Evolutionary conservation across 257 asterid genomes (phyloP), one percentile per base, ranked within the genome.

Genomic region (Cruciata laevipes): DNA sequence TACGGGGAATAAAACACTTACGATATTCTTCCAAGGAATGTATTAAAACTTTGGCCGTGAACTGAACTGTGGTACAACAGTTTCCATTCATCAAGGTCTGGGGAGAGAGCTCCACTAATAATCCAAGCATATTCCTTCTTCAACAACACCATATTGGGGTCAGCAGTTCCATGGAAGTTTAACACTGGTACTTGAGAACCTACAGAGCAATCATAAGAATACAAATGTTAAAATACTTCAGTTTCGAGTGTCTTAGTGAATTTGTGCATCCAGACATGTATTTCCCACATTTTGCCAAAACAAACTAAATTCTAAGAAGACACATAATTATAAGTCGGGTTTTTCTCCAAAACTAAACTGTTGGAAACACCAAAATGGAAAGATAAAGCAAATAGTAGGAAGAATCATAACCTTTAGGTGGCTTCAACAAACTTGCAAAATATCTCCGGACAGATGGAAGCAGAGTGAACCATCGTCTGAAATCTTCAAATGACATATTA

Each of bases 101-200:
- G 81, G 62, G 89, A 76, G 70, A 93, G 80, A 53, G 95, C 96
- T 59, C 96, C 99, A 42, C 92, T 90, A 69, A 93, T 84, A 76
- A 81, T 86, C 97, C 99, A 93, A 73, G 96, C 96, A 76, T 88
- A 86, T 84, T 85, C 95, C 75, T 83, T 83, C 77, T 81, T 86
- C 71, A 93, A 71, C 86, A 93, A 73, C 71, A 90, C 72, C 31
- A 80, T 77, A 78, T 70, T 68, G 49, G 81, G 77, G 81, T 88
- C 87, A 53, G 80, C 75, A 55, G 58, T 74, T 51, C 80, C 84
- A 3, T 68, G 82, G 63, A 72, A 66, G 60, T 75, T 68, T 40
- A 93, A 77, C 64, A 59, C 77, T 58, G 99, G 99, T 75, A 90
- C 74, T 47, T 79, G 92, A 69, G 90, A 83, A 72, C 99, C 95